Evolutionary conservation across 2,329 filamentous ascomycete species (phyloP).

Genomic region (Xylariaceae sp.): DNA sequence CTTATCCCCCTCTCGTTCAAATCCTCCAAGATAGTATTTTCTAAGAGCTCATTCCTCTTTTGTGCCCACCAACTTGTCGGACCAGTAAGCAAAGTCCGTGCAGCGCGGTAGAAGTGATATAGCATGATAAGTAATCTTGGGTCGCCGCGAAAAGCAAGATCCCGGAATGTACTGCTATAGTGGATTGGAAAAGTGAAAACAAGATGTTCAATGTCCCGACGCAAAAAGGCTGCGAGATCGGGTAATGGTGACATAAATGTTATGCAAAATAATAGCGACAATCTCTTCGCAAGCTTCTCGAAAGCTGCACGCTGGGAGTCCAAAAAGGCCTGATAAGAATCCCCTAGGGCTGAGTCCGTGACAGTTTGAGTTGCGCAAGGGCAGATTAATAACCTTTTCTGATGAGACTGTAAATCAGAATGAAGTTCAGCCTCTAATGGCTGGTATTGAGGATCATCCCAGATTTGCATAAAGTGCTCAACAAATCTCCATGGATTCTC

Average conservation of each 20-base stretch:
- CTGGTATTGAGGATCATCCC: neutral
- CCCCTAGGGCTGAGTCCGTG: too few species aligned
- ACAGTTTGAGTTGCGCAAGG: too few species aligned
- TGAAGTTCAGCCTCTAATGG: neutral
- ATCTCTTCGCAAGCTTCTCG: slow-evolving; percentile 2
- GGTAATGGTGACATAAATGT: neutral
- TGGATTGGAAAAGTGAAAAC: slow-evolving; percentile 11
- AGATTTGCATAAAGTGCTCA: slow-evolving; percentile 2
- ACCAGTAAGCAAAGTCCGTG: slow-evolving; percentile 4
- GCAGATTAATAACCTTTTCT: neutral
- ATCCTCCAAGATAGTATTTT: slow-evolving; percentile 5
- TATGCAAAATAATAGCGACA: slow-evolving; percentile 10
- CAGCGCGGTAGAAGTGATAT: slow-evolving; percentile 10
- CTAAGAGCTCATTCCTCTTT: slow-evolving; percentile 8
- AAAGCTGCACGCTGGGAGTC: neutral
- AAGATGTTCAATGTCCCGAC: slow-evolving; percentile 3
- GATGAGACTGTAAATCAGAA: neutral
- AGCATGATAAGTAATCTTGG: slow-evolving; percentile 4
- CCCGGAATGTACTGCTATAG: slow-evolving; percentile 7
- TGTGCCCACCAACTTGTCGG: slow-evolving; percentile 8
- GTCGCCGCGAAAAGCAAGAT: slow-evolving; percentile 3
- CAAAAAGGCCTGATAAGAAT: neutral
- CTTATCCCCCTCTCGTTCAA: slow-evolving; percentile 4
- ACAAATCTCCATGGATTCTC: slow-evolving; percentile 5
- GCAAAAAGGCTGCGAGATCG: neutral